Conservation (phyloP, 73 alveolate genomes). For the Breviolum minutum region DNA sequence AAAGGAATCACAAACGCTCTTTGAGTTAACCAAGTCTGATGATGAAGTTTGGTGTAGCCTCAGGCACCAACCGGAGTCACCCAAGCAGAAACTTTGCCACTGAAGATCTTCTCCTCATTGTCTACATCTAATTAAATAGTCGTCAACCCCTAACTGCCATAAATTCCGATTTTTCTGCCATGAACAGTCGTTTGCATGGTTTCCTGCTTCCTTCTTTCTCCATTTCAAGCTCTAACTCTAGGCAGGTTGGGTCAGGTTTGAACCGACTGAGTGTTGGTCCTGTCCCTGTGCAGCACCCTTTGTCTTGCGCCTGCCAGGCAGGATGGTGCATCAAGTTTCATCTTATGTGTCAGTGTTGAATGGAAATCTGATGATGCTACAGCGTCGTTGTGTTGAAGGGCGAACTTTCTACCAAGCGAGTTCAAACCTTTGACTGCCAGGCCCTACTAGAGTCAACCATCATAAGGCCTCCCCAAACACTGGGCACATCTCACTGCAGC, state of each 20-base stretch:
- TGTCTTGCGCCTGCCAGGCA: slow-evolving; percentile 58
- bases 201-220: not conserved
- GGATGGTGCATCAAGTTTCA: not conserved
- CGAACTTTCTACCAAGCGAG: not conserved
- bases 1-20: not conserved
- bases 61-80: slow-evolving; percentile 20
- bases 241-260: not conserved
- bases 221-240: too few relatives aligned
- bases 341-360: not conserved
- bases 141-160: too few relatives aligned
- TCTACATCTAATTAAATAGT: not conserved
- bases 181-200: not conserved
- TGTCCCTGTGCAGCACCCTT: slow-evolving; percentile 85
- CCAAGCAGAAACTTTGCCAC: slow-evolving; percentile 59
- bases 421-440: not conserved
- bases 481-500: not conserved
- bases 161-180: too few relatives aligned
- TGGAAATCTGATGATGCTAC: not conserved
- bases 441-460: not conserved
- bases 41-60: not conserved
- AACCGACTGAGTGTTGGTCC: not conserved
- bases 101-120: slow-evolving; percentile 30
- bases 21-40: not conserved
- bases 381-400: not conserved
- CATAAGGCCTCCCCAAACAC: not conserved